phyloP scores from a whole-genome alignment of 2,329 filamentous ascomycete species.

The Fusarium chaquense region DNA sequence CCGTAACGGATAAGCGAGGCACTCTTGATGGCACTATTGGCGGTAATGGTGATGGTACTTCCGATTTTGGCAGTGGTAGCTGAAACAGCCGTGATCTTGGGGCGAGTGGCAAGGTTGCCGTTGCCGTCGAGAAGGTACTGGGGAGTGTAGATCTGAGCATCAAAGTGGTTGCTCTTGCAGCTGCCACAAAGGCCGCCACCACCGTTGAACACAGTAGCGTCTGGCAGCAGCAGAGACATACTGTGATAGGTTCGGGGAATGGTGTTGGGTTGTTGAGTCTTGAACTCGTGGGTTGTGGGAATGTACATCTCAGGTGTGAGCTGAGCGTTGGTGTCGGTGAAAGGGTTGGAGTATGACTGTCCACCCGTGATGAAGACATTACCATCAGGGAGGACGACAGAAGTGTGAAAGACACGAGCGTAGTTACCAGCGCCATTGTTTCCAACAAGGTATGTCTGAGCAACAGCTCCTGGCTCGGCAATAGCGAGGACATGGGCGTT shows the following conservation, averaged over 20 bases:
- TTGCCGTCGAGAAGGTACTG: constrained; percentile 31
- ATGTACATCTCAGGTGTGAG: constrained; percentile 32
- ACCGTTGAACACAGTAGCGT: constrained; percentile 35
- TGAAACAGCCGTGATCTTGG: constrained; percentile 29
- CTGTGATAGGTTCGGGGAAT: constrained; percentile 34
- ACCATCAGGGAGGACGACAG: constrained; percentile 63
- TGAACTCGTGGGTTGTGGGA: constrained; percentile 21
- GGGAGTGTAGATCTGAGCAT: constrained; percentile 40
- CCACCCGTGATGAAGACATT: constrained; percentile 62
- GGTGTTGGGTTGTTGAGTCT: constrained; percentile 26
- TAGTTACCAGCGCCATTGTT: constrained; percentile 21
- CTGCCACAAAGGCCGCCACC: constrained; percentile 30
- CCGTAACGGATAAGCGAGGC: constrained; percentile 39
- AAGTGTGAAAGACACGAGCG: constrained; percentile 58
- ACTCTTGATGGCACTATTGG: constrained; percentile 22
- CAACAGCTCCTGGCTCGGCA: constrained; percentile 33
- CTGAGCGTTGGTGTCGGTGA: constrained; percentile 29
- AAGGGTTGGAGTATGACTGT: constrained; percentile 25
- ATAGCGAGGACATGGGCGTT: constrained; percentile 65
- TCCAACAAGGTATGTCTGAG: constrained; percentile 24
- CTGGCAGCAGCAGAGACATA: constrained; percentile 34
- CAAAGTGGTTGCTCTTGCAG: constrained; percentile 39
- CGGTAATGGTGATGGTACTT: constrained; percentile 24
- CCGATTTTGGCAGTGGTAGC: constrained; percentile 28
- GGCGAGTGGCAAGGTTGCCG: constrained; percentile 31